A percentile compares a stretch with the other conserved stretches of the same genome.
Evolutionary conservation across 2,329 filamentous ascomycete species (phyloP).

Genomic region (Penicillium rolfsii): DNA sequence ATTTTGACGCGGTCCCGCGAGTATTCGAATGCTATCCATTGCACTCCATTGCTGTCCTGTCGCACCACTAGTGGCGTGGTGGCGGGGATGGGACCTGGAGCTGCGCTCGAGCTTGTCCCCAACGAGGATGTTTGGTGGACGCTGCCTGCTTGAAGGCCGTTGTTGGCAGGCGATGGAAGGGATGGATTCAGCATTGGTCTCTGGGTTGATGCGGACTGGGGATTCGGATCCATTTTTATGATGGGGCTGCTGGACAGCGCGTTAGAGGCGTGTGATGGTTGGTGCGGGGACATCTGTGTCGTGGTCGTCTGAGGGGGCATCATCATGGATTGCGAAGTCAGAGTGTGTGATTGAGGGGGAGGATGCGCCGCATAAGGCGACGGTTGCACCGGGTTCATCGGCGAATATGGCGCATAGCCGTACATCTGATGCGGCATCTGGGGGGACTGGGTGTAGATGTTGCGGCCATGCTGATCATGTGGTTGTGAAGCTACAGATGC

Average conservation of each 20-base stretch:
- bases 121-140: constrained; percentile 45
- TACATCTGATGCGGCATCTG: constrained; percentile 87
- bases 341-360: constrained; percentile 57
- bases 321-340: constrained; percentile 59
- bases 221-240: constrained; percentile 52
- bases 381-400: constrained; percentile 57
- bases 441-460: constrained; percentile 80
- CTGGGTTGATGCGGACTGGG: constrained; percentile 41
- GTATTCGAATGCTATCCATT: constrained; percentile 99
- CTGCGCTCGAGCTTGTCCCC: constrained; percentile 82
- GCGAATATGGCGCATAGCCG: constrained; percentile 64
- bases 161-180: constrained; percentile 55
- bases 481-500: constrained; percentile 88
- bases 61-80: constrained; percentile 92
- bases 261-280: constrained; percentile 46
- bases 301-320: constrained; percentile 51
- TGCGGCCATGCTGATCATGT: constrained; percentile 82
- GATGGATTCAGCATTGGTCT: constrained; percentile 42
- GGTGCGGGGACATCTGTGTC: constrained; percentile 48
- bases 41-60: constrained; percentile 93
- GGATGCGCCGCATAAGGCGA: constrained; percentile 62
- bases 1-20: constrained; percentile 97
- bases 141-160: constrained; percentile 51
- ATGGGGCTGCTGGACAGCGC: constrained; percentile 67
- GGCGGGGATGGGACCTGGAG: constrained; percentile 92